phyloP scores from a whole-genome alignment of 176 grass and related monocot genomes.

The Eleusine coracana region DNA sequence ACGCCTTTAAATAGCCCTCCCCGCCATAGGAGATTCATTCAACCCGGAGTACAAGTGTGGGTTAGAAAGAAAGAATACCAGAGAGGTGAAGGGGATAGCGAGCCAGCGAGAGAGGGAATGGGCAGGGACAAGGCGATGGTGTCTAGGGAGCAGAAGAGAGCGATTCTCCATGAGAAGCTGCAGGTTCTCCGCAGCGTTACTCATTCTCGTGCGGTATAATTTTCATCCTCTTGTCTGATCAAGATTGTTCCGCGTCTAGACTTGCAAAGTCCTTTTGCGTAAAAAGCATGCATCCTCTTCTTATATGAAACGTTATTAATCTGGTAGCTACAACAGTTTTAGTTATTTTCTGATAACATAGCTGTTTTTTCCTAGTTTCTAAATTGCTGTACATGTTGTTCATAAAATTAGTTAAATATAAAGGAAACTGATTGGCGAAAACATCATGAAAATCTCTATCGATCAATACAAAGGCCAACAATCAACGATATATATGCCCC shows the following conservation, averaged over 20 bases:
- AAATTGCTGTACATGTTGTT: background rate
- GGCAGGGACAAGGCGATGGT: slow-evolving; percentile 48
- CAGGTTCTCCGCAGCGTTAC: slow-evolving; percentile 69
- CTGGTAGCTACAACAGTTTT: background rate
- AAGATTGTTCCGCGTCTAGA: background rate
- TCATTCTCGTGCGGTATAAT: slow-evolving; percentile 76
- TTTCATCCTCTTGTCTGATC: background rate
- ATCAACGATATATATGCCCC: background rate
- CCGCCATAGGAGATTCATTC: slow-evolving; percentile 3
- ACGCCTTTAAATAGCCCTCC: slow-evolving; percentile 46
- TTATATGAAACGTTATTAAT: background rate
- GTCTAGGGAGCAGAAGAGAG: slow-evolving; percentile 60
- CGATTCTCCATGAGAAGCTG: slow-evolving; percentile 67
- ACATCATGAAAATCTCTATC: background rate
- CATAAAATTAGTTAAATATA: background rate
- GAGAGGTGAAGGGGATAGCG: background rate
- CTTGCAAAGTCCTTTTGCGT: background rate
- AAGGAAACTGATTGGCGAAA: too few relatives aligned
- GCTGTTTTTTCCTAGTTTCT: background rate
- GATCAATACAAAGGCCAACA: background rate
- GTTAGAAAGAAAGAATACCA: background rate
- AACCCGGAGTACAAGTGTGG: background rate
- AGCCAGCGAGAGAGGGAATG: background rate
- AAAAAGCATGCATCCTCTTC: background rate
- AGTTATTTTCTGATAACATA: background rate